phyloP scores from a whole-genome alignment of 306 rosid genomes.

The Luffa acutangula region DNA sequence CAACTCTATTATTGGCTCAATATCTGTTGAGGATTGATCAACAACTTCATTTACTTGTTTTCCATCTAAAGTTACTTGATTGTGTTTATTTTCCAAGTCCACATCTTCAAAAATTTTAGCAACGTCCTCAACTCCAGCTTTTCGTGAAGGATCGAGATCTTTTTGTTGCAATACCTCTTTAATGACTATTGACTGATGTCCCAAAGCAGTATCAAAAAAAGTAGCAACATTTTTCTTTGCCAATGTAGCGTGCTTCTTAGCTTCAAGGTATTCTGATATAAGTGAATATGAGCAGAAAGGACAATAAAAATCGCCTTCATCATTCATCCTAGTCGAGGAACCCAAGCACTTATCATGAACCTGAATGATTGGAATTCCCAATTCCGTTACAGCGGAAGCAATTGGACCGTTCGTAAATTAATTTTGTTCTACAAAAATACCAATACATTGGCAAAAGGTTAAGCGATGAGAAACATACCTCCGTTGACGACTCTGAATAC shows the following conservation, averaged over 20 bases:
- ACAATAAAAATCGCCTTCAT: slow-evolving; percentile 37
- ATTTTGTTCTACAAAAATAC: too few species aligned
- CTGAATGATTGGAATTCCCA: too few species aligned
- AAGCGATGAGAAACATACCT: too few species aligned
- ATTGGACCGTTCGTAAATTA: too few species aligned
- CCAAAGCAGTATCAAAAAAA: slow-evolving; percentile 25
- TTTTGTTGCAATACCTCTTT: slow-evolving; percentile 17
- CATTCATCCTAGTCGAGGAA: slow-evolving; percentile 25
- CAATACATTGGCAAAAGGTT: too few species aligned
- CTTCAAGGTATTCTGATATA: slow-evolving; percentile 44
- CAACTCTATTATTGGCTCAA: slow-evolving; percentile 17
- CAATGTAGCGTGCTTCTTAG: slow-evolving; percentile 40
- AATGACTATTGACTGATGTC: slow-evolving; percentile 14
- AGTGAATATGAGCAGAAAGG: slow-evolving; percentile 61
- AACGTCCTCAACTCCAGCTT: slow-evolving; percentile 19
- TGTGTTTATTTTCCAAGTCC: slow-evolving; percentile 17
- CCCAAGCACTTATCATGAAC: slow-evolving; percentile 56
- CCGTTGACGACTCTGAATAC: too few species aligned
- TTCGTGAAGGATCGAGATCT: slow-evolving; percentile 8
- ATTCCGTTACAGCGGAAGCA: too few species aligned
- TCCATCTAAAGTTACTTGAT: slow-evolving; percentile 17
- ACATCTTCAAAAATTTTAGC: slow-evolving; percentile 18
- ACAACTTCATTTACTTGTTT: slow-evolving; percentile 22
- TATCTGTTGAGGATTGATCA: slow-evolving; percentile 6
- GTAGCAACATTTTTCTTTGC: slow-evolving; percentile 32